Conservation (phyloP, 805 yeast species). For the Metschnikowia noctiluminum region DNA sequence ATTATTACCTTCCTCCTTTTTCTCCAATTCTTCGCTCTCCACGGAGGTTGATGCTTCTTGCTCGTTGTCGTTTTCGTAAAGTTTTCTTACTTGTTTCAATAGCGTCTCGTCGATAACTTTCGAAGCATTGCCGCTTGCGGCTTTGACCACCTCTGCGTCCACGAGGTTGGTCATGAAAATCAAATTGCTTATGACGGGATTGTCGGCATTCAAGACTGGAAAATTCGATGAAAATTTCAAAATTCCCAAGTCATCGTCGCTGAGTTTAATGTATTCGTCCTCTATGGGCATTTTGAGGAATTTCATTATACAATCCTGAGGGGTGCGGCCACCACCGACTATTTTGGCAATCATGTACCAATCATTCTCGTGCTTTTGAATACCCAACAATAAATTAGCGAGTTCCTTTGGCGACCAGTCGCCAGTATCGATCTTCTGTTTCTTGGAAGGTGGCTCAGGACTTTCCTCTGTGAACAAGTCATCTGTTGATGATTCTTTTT, state of each 20-base stretch:
- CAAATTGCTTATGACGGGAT: slow-evolving; percentile 91
- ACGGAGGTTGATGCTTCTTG: neutral
- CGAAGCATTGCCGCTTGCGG: slow-evolving; percentile 69
- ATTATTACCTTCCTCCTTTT: slow-evolving; percentile 1
- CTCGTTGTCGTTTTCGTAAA: slow-evolving; percentile 21
- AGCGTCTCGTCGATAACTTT: slow-evolving; percentile 45
- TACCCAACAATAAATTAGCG: slow-evolving; percentile 57
- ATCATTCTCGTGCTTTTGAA: slow-evolving; percentile 62
- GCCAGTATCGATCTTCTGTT: slow-evolving; percentile 22
- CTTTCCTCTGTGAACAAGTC: neutral
- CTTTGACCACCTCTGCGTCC: slow-evolving; percentile 80
- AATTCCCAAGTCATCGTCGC: slow-evolving; percentile 55
- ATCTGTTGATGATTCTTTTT: neutral
- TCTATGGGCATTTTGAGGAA: slow-evolving; percentile 81
- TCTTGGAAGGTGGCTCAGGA: slow-evolving; percentile 23
- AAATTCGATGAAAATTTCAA: slow-evolving; percentile 78
- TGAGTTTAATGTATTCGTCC: slow-evolving; percentile 58
- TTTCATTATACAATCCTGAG: slow-evolving; percentile 76
- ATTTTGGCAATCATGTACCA: slow-evolving; percentile 75
- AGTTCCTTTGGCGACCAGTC: slow-evolving; percentile 69
- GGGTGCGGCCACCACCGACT: slow-evolving; percentile 61
- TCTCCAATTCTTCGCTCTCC: slow-evolving; percentile 6
- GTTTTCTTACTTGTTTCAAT: slow-evolving; percentile 34
- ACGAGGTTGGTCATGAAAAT: slow-evolving; percentile 83
- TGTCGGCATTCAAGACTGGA: slow-evolving; percentile 82